Base-by-base conservation (phyloP, 805 yeast species). In the Wickerhamomyces silvicola region DNA sequence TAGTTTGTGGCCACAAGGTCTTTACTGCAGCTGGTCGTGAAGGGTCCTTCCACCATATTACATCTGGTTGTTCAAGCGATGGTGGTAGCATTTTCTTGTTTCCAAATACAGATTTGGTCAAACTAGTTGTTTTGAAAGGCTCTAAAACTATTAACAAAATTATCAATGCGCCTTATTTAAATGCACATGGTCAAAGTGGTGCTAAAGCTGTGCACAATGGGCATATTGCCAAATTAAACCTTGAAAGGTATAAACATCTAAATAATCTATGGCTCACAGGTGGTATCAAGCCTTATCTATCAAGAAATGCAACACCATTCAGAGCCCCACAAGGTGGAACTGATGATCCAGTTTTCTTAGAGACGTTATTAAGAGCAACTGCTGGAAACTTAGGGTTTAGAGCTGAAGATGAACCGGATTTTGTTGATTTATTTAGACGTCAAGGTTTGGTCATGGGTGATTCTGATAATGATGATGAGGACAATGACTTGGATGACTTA, bases 161-260 rank as follows among this genome's bases (percentile, higher is more conserved):
- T 7, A 63, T 72, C 40, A 71, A 71, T 34, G 81, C 84, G 0
- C 92, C 90, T 10, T 83, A 81, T 48, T 57, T 83, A 49, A 81
- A 84, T 33, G 62, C 65, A 5, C 87, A 81, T 54, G 94, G 94
- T 15, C 92, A 83, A 52, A 70, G 79, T 4, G 81, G 81, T 20
- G 61, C 64, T 8, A 69, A 70, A 13, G 64, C 76, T 3, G 60
- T 66, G 38, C 67, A 69, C 10, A 70, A 74, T 12, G 81, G 78
- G 28, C 72, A 68, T 33, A 46, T 65, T 20, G 84, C 84, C 0
- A 61, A 60, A 0, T 60, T 82, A 36, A 71, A 70, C 45, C 40
- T 57, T 12, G 61, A 59, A 16, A 65, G 94, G 33, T 80, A 73
- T 53, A 59, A 64, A 22, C 66, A 73, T 38, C 56, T 81, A 41